Conservation (phyloP, 345 rosid species). For the Gossypioides kirkii region DNA sequence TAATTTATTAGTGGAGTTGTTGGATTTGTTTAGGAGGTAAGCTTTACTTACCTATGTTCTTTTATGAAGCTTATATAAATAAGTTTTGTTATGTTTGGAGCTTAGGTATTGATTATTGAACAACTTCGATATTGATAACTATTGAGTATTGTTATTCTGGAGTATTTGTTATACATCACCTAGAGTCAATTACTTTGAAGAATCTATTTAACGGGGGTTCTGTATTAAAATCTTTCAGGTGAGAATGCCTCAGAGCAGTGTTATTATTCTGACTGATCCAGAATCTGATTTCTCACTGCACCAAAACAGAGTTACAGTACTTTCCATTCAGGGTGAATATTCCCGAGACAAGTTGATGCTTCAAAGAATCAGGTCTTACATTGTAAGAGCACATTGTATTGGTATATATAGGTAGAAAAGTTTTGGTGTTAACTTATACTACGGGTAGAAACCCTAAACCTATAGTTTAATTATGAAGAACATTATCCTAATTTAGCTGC, state of each 20-base stretch:
- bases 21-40: neutral
- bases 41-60: neutral
- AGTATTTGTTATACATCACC: neutral
- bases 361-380: slow-evolving; percentile 98
- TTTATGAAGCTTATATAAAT: neutral
- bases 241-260: slow-evolving; percentile 69
- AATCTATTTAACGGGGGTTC: neutral
- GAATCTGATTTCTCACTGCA: slow-evolving; percentile 59
- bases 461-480: neutral
- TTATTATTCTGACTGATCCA: slow-evolving; percentile 80
- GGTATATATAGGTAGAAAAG: slow-evolving; percentile 50
- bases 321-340: slow-evolving; percentile 78
- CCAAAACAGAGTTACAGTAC: slow-evolving; percentile 44
- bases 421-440: slow-evolving; percentile 13
- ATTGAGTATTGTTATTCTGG: neutral
- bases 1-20: neutral
- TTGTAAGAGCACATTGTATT: slow-evolving; percentile 72
- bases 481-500: neutral
- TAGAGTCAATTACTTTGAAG: neutral
- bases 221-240: slow-evolving; percentile 37
- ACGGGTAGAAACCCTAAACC: neutral
- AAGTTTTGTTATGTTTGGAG: neutral
- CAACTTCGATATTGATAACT: neutral
- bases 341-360: slow-evolving; percentile 88
- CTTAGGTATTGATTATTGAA: neutral